phyloP scores from a whole-genome alignment of 257 asterid species.

The Avicennia marina region DNA sequence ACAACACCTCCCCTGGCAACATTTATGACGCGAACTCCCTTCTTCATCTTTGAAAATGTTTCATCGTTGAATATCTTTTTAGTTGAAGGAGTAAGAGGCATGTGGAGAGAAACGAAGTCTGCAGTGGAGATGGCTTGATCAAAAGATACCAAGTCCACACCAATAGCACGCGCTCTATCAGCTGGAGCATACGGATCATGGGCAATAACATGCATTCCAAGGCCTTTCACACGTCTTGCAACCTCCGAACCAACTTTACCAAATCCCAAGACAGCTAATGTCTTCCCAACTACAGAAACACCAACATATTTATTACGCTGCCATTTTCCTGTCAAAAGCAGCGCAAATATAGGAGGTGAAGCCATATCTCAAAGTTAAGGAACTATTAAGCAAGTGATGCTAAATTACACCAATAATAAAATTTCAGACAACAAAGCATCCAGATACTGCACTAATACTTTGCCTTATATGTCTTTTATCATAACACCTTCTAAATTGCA shows the following conservation, averaged over 20 bases:
- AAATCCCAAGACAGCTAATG: constrained; percentile 90
- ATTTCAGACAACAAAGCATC: no score
- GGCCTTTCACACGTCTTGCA: constrained; percentile 91
- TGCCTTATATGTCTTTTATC: no score
- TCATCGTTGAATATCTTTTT: constrained; percentile 71
- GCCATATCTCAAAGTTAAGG: no score
- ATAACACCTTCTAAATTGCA: no score
- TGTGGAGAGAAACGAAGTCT: constrained; percentile 86
- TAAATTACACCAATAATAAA: no score
- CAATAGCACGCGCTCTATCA: constrained; percentile 89
- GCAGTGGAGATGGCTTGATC: constrained; percentile 86
- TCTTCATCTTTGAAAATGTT: constrained; percentile 83
- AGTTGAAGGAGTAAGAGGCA: constrained; percentile 93
- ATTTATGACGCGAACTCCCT: constrained; percentile 67
- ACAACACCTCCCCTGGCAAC: constrained; percentile 99
- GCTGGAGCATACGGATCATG: constrained; percentile 99
- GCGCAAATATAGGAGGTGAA: background rate
- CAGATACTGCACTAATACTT: no score
- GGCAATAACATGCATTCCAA: constrained; percentile 91
- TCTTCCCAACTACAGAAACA: constrained; percentile 90
- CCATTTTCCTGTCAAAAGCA: constrained; percentile 71
- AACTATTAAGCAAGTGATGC: no score
- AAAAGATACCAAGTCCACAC: constrained; percentile 86
- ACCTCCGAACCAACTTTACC: constrained; percentile 82
- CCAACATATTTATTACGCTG: constrained; percentile 51